Conservation (phyloP, 176 grass and related monocot genomes). For the Pharus latifolius region DNA sequence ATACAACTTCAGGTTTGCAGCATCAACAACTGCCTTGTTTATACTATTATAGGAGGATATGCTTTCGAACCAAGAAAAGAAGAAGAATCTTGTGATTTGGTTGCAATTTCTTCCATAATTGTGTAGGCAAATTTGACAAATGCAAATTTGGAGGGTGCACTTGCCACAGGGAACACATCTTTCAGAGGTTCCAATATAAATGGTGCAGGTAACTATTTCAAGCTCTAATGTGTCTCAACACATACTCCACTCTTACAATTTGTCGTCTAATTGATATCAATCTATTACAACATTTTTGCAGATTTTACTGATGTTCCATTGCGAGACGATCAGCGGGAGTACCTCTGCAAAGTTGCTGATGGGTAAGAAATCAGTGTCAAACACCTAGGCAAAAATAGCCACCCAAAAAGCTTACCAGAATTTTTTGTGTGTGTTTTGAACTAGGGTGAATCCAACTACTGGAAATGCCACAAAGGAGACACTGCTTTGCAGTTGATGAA, state of each 20-base stretch:
- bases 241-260: too few species aligned
- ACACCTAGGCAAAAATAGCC: too few species aligned
- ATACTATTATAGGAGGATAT: too few species aligned
- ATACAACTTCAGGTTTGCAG: neutral
- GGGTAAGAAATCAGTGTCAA: constrained; percentile 22
- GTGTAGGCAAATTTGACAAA: constrained; percentile 55
- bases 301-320: constrained; percentile 80
- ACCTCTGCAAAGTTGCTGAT: constrained; percentile 77
- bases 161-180: constrained; percentile 70
- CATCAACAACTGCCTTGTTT: neutral
- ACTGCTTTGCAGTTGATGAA: constrained; percentile 46
- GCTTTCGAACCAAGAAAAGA: too few species aligned
- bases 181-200: constrained; percentile 59
- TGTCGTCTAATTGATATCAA: too few species aligned
- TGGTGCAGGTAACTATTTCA: constrained; percentile 49
- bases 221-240: neutral
- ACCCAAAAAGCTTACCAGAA: neutral
- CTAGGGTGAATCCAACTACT: constrained; percentile 68
- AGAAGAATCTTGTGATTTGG: neutral
- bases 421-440: neutral
- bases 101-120: neutral
- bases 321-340: constrained; percentile 67
- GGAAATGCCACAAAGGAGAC: constrained; percentile 80
- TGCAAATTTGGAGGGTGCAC: constrained; percentile 86
- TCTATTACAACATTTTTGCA: too few species aligned